Evolutionary conservation across 352 stramenopile genomes (phyloP).

Genomic region (Phytophthora tentaculata): DNA sequence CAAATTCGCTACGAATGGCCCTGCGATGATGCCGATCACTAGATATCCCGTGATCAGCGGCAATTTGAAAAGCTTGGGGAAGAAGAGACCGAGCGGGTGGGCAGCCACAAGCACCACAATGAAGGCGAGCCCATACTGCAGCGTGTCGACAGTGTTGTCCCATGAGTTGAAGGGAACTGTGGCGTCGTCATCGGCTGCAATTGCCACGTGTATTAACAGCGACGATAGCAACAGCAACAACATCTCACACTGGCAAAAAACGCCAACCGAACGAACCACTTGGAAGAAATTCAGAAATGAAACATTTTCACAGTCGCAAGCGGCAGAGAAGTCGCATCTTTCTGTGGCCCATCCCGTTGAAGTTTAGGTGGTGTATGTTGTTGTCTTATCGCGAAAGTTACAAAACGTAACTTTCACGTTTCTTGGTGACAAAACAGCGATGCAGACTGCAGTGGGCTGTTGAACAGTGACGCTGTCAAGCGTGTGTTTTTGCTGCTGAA

Average conservation of each 20-base stretch:
- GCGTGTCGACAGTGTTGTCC: slow-evolving; percentile 48
- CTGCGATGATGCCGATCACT: slow-evolving; percentile 32
- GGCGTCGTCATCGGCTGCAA: slow-evolving; percentile 16
- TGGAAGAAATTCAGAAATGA: slow-evolving; percentile 19
- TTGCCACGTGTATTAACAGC: background rate
- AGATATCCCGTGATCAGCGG: slow-evolving; percentile 36
- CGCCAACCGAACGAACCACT: background rate
- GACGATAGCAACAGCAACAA: background rate
- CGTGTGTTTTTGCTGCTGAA: slow-evolving; percentile 10
- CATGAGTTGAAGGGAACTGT: slow-evolving; percentile 52
- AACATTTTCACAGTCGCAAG: background rate
- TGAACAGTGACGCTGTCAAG: too few relatives aligned
- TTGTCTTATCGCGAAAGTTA: too few relatives aligned
- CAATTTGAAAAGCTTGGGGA: slow-evolving; percentile 36
- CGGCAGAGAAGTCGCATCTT: background rate
- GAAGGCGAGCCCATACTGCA: slow-evolving; percentile 56
- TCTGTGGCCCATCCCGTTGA: slow-evolving; percentile 3
- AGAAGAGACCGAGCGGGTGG: slow-evolving; percentile 33
- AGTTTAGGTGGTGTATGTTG: background rate
- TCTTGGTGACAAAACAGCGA: background rate
- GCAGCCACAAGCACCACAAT: slow-evolving; percentile 54
- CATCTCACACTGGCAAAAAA: background rate
- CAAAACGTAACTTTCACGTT: background rate
- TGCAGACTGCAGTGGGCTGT: too few relatives aligned
- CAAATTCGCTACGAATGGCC: slow-evolving; percentile 35